phyloP scores from a whole-genome alignment of 1,284 basidiomycete species.

The Gomphus sp. region DNA sequence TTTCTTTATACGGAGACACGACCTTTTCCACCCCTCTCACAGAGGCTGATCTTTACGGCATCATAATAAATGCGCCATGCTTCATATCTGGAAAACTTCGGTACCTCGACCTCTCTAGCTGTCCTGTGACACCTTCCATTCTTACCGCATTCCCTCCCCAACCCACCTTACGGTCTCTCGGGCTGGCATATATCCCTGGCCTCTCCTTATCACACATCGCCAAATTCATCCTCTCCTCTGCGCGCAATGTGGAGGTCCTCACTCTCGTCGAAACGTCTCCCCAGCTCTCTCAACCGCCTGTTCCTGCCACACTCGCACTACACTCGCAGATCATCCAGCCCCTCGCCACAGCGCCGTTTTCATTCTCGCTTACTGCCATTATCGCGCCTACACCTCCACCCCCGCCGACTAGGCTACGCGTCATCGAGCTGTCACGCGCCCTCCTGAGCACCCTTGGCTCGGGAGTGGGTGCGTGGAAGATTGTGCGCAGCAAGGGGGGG shows the following conservation, averaged over 20 bases:
- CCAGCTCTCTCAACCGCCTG: conserved; percentile 53
- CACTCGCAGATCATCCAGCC: conserved; percentile 71
- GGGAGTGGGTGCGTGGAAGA: conserved; percentile 80
- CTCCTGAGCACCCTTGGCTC: conserved; percentile 64
- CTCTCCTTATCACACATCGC: conserved; percentile 64
- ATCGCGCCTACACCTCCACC: conserved; percentile 29
- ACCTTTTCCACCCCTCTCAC: conserved; percentile 80
- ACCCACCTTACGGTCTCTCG: conserved; percentile 74
- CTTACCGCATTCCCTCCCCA: conserved; percentile 54
- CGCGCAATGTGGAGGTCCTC: conserved; percentile 78
- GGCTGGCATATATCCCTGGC: conserved; percentile 76
- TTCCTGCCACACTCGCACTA: conserved; percentile 52
- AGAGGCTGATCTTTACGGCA: conserved; percentile 55
- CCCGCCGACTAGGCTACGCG: conserved; percentile 77
- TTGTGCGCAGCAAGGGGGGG: conserved; percentile 84
- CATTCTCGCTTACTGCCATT: conserved; percentile 35
- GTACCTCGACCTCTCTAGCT: conserved; percentile 87
- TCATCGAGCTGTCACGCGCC: conserved; percentile 78
- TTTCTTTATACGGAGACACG: conserved; percentile 85
- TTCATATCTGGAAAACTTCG: conserved; percentile 69
- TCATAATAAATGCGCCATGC: conserved; percentile 74
- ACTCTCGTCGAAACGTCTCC: conserved; percentile 75
- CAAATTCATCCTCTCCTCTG: conserved; percentile 61
- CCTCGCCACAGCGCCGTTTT: conserved; percentile 71
- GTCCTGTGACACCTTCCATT: conserved; percentile 58